A percentile compares a stretch with the other conserved stretches of the same genome.
Conservation (phyloP, 306 rosid genomes). For the Castanea mollissima region DNA sequence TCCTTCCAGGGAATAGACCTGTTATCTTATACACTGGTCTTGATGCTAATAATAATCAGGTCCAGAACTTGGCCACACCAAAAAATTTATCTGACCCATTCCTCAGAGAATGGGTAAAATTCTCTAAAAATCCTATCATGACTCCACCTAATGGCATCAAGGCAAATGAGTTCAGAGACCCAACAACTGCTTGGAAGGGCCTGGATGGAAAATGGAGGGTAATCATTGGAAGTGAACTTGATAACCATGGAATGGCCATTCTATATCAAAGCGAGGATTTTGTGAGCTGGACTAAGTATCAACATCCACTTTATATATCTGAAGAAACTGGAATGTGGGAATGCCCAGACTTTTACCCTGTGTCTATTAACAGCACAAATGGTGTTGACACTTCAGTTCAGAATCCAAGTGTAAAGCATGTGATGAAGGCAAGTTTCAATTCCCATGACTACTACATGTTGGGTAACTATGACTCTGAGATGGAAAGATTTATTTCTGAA, state of each 20-base stretch:
- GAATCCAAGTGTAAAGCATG: conserved; percentile 32
- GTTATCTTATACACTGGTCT: conserved; percentile 29
- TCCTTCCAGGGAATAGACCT: conserved; percentile 10
- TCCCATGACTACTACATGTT: conserved; percentile 39
- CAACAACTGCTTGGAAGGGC: conserved; percentile 40
- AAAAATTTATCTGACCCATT: conserved; percentile 35
- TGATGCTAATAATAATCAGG: conserved; percentile 10
- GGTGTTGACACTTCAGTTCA: conserved; percentile 45
- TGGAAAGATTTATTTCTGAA: conserved; percentile 36
- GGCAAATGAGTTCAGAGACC: conserved; percentile 33
- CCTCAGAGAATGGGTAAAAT: conserved; percentile 36
- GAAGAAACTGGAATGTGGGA: conserved; percentile 42
- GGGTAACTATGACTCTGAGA: conserved; percentile 38
- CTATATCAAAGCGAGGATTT: conserved; percentile 42
- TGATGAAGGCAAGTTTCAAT: conserved; percentile 47
- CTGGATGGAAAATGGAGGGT: conserved; percentile 43
- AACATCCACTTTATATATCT: conserved; percentile 28
- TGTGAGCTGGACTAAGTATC: conserved; percentile 31
- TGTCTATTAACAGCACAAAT: conserved; percentile 24
- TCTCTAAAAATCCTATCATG: conserved; percentile 26
- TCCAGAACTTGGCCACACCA: conserved; percentile 34
- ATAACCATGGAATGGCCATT: conserved; percentile 37
- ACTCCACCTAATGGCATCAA: conserved; percentile 17
- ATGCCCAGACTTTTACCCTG: conserved; percentile 61
- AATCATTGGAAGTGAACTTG: conserved; percentile 38